Base-by-base conservation (phyloP, 73 alveolate genomes). In the Stentor roeselii region DNA sequence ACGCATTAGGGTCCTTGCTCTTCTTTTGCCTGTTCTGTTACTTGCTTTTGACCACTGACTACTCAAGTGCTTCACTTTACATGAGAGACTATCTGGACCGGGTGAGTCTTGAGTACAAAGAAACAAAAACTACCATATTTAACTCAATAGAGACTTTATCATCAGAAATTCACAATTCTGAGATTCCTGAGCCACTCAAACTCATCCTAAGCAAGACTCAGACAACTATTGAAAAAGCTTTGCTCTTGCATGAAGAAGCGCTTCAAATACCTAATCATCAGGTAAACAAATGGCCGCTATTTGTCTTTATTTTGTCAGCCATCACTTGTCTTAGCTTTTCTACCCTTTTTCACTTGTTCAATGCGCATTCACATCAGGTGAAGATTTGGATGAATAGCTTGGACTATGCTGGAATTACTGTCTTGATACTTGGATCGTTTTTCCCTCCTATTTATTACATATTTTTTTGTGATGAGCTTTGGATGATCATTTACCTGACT, bases 351-450 rank as follows among this genome's bases (percentile, higher is more conserved):
- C 80, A 67, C 37, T 40, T 67, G 37, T 67, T 67, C 34, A 67
- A 67, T 21, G 80, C 80, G 21, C 80, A 67, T 67, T 86, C 90
- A 35, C 93, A 89, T 80, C 85, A 82, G 82, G 83, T 84, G 32
- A 76, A 78, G 78, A 86, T 84, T 36, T 75, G 89, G 36, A 89
- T 97, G 42, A 83, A 87, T 78, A 94, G 99, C 76, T 83, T 97
- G 75, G 99, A 97, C 83, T 97, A 95, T 87, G 99, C 98, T n/a
- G 99, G 99, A 34, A 96, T 97, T 31, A 89, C 97, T 1, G 40
- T 97, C 39, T 86, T 97, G 37, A 97, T 97, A 67, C 93, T 95
- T 34, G 99, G 99, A 0, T 90, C 98, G 32, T 89, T 92, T 40
- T 92, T 92, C 42, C 99, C 99, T 32, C 97, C 98, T 42, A 90